These are phyloP conservation scores for Zasmidium angulare DNA, from an alignment of 2,329 filamentous ascomycete species.

Conservation along the genomic window DNA sequence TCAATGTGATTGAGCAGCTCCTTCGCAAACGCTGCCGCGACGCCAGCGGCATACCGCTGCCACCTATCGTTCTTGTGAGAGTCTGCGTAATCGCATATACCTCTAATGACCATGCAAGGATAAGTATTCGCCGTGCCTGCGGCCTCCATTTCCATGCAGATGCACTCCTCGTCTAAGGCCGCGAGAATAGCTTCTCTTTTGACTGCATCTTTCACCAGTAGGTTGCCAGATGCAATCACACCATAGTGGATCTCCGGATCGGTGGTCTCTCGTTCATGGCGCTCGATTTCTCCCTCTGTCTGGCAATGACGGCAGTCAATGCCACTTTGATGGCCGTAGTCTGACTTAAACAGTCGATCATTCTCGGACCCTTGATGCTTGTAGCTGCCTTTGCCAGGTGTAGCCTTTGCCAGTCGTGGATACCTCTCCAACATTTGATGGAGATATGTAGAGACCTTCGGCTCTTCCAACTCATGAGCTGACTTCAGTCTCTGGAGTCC, in stretches of 20 bases:
- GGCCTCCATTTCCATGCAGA: conserved; percentile 26
- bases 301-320: neutral
- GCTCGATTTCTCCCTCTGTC: neutral
- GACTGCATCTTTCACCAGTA: neutral
- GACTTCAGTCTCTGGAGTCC: neutral
- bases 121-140: conserved; percentile 20
- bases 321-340: neutral
- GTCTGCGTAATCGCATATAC: conserved; percentile 26
- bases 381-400: neutral
- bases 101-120: conserved; percentile 24
- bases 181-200: neutral
- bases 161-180: neutral
- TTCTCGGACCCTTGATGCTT: neutral
- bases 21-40: conserved; percentile 22
- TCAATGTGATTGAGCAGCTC: neutral
- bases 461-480: neutral
- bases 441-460: neutral
- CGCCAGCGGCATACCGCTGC: conserved; percentile 22
- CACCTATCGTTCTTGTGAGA: conserved; percentile 23
- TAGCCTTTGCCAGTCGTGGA: neutral
- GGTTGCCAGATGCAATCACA: neutral
- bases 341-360: neutral
- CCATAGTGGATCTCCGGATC: neutral
- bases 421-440: neutral
- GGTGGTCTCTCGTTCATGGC: neutral